Percentiles rank a stretch among this genome's conserved stretches.
phyloP scores from a whole-genome alignment of 768 basidiomycete species.

The Grammothele lineata region DNA sequence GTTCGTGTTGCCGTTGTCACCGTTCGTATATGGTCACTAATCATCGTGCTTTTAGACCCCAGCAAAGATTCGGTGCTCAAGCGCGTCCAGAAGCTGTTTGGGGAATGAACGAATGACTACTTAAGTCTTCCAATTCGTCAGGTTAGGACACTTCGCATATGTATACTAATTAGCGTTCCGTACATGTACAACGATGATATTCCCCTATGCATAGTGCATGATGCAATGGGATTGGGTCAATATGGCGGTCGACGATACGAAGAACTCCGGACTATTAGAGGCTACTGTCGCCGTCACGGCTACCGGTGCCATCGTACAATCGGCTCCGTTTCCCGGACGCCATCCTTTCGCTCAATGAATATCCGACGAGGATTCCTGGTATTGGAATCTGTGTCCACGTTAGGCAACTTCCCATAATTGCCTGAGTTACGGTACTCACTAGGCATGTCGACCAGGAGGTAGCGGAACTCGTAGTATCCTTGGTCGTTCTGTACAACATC shows the following conservation, averaged over 20 bases:
- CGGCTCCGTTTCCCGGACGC: constrained; percentile 66
- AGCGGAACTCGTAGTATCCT: constrained; percentile 75
- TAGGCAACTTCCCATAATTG: constrained; percentile 25
- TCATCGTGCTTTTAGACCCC: constrained; percentile 57
- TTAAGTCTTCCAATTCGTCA: neutral
- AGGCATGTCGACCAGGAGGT: constrained; percentile 75
- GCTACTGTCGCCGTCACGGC: constrained; percentile 8
- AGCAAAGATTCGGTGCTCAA: constrained; percentile 94
- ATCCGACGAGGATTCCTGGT: constrained; percentile 58
- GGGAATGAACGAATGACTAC: constrained; percentile 52
- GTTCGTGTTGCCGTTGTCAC: constrained; percentile 38
- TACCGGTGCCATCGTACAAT: constrained; percentile 62
- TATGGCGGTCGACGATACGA: too few relatives aligned
- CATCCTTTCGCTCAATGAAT: constrained; percentile 63
- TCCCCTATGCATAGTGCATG: neutral
- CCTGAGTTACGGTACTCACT: constrained; percentile 43
- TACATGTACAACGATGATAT: constrained; percentile 14
- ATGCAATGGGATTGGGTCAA: neutral
- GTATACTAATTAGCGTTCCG: constrained; percentile 7
- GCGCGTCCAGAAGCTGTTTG: constrained; percentile 93
- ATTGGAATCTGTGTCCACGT: constrained; percentile 48
- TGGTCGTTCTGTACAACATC: constrained; percentile 68
- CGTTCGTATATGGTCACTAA: constrained; percentile 14
- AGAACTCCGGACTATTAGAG: too few relatives aligned
- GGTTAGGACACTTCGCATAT: constrained; percentile 6